These are phyloP conservation scores for Saccharomyces hybrid DNA, from an alignment of 1,139 yeast species.

Conservation along the genomic window DNA sequence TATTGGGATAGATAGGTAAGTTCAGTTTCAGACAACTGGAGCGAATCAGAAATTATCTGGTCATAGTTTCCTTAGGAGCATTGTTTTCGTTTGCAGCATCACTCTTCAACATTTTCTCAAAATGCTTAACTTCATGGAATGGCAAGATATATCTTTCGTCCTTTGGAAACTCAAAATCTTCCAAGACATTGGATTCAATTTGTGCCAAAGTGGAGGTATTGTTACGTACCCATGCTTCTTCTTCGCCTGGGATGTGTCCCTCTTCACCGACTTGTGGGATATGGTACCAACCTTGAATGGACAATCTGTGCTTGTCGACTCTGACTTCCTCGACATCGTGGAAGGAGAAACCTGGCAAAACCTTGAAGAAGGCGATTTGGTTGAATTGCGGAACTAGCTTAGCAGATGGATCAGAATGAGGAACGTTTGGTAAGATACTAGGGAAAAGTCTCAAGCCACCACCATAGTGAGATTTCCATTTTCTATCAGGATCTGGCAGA, in stretches of 20 bases:
- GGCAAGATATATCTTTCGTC: constrained; percentile 31
- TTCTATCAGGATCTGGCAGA: constrained; percentile 82
- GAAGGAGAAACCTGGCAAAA: constrained; percentile 91
- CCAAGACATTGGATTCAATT: constrained; percentile 65
- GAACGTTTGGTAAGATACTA: constrained; percentile 81
- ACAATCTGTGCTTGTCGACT: constrained; percentile 78
- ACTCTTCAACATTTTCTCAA: constrained; percentile 12
- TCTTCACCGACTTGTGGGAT: constrained; percentile 90
- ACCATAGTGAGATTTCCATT: constrained; percentile 84
- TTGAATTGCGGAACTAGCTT: constrained; percentile 88
- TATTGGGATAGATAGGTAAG: constrained; percentile 41
- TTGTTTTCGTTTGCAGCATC: constrained; percentile 1
- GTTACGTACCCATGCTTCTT: constrained; percentile 54
- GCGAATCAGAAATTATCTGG: constrained; percentile 15
- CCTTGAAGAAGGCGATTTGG: constrained; percentile 91
- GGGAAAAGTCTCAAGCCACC: constrained; percentile 87
- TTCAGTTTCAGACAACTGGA: constrained; percentile 36
- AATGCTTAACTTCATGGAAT: constrained; percentile 27
- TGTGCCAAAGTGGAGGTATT: constrained; percentile 75
- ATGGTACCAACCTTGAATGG: constrained; percentile 98
- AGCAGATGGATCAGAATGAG: constrained; percentile 63
- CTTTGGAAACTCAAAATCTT: constrained; percentile 78
- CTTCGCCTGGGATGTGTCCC: constrained; percentile 74
- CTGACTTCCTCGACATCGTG: constrained; percentile 97
- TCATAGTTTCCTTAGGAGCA: constrained; percentile 6